Evolutionary conservation across 352 stramenopile species (phyloP).

Genomic region (Pythium insidiosum): DNA sequence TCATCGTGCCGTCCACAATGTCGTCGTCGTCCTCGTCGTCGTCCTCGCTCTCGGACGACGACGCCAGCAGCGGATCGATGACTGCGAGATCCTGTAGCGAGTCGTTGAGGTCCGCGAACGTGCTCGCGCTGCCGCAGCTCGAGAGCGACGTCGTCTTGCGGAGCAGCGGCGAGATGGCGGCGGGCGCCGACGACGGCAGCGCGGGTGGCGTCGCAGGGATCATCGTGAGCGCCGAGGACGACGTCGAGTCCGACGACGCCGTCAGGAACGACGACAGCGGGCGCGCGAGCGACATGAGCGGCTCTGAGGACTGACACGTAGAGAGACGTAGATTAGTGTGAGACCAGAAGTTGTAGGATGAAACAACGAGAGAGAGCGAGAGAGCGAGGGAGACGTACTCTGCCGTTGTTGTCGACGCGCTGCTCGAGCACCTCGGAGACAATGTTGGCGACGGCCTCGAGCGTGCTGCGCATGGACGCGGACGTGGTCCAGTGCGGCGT

Average conservation of each 20-base stretch:
- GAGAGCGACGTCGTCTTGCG: neutral
- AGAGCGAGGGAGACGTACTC: neutral
- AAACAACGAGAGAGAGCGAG: neutral
- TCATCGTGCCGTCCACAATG: neutral
- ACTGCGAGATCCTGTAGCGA: conserved; percentile 1
- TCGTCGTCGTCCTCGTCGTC: conserved; percentile 4
- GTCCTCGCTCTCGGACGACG: conserved; percentile 5
- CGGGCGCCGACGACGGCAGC: too few species aligned
- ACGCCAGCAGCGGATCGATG: conserved; percentile 2
- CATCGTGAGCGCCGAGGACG: conserved; percentile 1
- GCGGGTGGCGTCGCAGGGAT: neutral
- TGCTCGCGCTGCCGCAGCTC: conserved; percentile 14
- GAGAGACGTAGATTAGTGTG: neutral
- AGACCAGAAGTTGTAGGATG: too few species aligned
- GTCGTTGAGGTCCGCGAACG: conserved; percentile 7
- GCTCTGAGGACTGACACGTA: too few species aligned
- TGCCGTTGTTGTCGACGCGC: conserved; percentile 23
- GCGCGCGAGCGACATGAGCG: neutral
- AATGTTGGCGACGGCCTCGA: conserved; percentile 72
- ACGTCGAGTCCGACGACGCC: conserved; percentile 2
- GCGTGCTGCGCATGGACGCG: conserved; percentile 49
- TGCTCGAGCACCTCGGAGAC: conserved; percentile 79
- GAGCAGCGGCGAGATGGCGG: neutral
- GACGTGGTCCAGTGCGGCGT: conserved; percentile 37
- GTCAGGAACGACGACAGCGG: conserved; percentile 5